Base-by-base conservation (phyloP, 1,139 yeast genomes). In the Diutina siamensis region DNA sequence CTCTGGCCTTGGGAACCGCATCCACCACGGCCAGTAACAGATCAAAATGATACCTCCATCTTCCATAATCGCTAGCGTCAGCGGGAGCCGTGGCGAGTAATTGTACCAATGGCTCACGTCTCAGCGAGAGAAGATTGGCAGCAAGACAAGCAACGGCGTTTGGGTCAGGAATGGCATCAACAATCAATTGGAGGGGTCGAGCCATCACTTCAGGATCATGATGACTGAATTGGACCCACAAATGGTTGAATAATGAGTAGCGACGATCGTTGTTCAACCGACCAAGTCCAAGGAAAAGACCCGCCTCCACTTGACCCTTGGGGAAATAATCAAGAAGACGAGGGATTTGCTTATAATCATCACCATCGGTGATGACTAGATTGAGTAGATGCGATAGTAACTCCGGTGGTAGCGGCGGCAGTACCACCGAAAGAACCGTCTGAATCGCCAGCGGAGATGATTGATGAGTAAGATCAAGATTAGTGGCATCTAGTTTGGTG, bases 281-380 rank as follows among this genome's bases (percentile, higher is more conserved):
- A 3, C 18, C 13, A 25, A 38, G 42, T n/a, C 18, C 42, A 22
- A 38, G 32, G 19, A 38, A 38, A 27, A 38, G 13, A 10, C 42
- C 42, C 28, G 42, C 42, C 17, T 38, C 42, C 31, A 38, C 42
- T 17, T 38, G 42, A 12, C 33, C 31, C 9, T 25, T n/a, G 17
- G 42, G 21, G 21, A 38, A 38, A 20, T 38, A 38, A 27, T 38
- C 42, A 3, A 38, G 33, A n/a, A 38, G 32, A 5, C 32, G 32
- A 2, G 42, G 42, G 31, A 38, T 32, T 10, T 25, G 40, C 9
- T 22, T 21, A 7, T 20, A 22, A 17, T 35, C 40, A 35, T 35
- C 40, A 21, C 25, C 17, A 4, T 21, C 40, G 5, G 4, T 5
- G 3, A 35, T 10, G 13, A 35, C 13, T 13, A 20, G 28, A 20